Evolutionary conservation across 495 filamentous ascomycete species (phyloP), one percentile per base, ranked within the genome.

Genomic region (Aspergillus coremiiformis): DNA sequence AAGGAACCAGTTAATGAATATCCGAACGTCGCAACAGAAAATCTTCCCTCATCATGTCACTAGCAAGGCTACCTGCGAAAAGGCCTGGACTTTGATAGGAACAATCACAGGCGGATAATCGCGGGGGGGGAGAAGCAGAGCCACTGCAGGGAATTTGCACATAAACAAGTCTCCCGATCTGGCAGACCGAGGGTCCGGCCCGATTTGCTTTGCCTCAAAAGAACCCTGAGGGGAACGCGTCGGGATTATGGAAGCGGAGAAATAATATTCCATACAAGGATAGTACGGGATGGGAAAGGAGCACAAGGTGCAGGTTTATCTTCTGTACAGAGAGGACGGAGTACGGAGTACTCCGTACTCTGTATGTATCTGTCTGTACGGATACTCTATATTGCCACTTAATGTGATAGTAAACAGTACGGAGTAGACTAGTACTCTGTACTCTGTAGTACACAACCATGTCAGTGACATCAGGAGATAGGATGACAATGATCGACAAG

Each of bases 131-230:
- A n/a, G 60, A 56, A 64, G 54, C 19, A 33, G 20, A 51, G 10
- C 15, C 32, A 35, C 48, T 21, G 33, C 33, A 44, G 33, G 23
- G n/a, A 32, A 50, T 39, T n/a, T n/a, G n/a, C 44, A 53, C 52
- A 56, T 70, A 69, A 70, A 70, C 68, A 69, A 66, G 54, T 60
- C 57, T 66, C 66, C 68, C 59, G 44, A 68, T 67, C 53, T 47
- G 61, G 66, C 60, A 63, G 49, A 53, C 47, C 51, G 39, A 44
- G 22, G 12, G 39, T 42, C 32, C 46, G 44, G 37, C 15, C 37
- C 37, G 37, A 41, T 21, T 41, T 41, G 32, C 15, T 20, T 41
- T 41, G 37, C 37, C 37, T 14, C 15, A 20, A 20, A 20, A n/a
- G n/a, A 20, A 7, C 24, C 29, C 39, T 21, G 30, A 33, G 49